Evolutionary conservation across 768 basidiomycete genomes (phyloP), one percentile per base, ranked within the genome.

Genomic region (Leccinum uliginosum): DNA sequence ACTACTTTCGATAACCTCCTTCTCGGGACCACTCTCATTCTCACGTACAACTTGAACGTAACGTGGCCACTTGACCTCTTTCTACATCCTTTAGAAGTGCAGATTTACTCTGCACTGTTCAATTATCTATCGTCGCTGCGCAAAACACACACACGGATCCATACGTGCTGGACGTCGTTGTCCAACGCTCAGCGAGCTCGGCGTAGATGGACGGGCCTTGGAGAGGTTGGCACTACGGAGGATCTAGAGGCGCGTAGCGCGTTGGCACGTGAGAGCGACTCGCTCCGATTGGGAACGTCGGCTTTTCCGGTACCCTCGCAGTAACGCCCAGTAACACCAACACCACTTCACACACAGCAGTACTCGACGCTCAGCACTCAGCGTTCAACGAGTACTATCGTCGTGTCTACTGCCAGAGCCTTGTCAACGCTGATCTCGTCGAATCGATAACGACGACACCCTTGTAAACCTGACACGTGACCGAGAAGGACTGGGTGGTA

Each of bases 11-110:
- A 84, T 53, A 84, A 87, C 51, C 79, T 86, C 54, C 78, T 96
- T 3, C 81, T 97, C 38, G 93, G 93, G 15, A 91, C 89, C 1
- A 83, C 88, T 0, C 74, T 93, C 29, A 73, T 78, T 2, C 77
- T 96, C 19, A 80, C 79, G 6, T 94, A 91, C 68, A 75, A n/a
- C n/a, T n/a, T n/a, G n/a, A n/a, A 71, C 17, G 83, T 93, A 23
- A 73, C 86, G 0, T 97, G 92, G 92, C 93, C 93, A 0, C 78
- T 96, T 43, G 91, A 95, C 67, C 82, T 96, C 47, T 95, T 96
- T 73, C 81, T 97, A 23, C 84, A 91, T 52, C 76, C 85, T 21
- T 75, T 84, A 0, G 91, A 93, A 63, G 75, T 95, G 19, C 76
- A 81, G n/a, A 79, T 83, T 32, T 96, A 97, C 64, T 83, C 83